A percentile compares a stretch with the other conserved stretches of the same genome.
Evolutionary conservation across 768 basidiomycete genomes (phyloP).

Genomic region (Tulasnella sp.): DNA sequence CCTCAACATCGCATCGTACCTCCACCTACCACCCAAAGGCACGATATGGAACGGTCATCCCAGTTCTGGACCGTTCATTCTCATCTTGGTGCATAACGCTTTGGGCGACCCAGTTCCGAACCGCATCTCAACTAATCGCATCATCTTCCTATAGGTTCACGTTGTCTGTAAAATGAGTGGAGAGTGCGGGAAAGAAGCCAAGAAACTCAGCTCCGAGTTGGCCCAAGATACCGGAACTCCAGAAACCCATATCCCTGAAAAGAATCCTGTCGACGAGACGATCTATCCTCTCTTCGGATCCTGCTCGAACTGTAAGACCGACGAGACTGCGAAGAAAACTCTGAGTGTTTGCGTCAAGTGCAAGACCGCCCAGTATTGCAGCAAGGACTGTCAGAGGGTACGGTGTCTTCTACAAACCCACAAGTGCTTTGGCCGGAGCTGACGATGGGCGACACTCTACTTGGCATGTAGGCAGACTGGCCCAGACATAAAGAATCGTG

Average conservation of each 20-base stretch:
- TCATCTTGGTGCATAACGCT: not conserved
- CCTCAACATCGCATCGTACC: not conserved
- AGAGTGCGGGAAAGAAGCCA: not conserved
- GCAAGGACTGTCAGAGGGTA: not conserved
- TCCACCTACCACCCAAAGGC: not conserved
- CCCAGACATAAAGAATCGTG: conserved; percentile 2
- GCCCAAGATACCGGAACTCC: not conserved
- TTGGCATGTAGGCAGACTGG: not conserved
- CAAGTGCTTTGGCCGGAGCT: not conserved
- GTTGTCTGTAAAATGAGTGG: not conserved
- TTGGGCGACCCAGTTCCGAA: not conserved
- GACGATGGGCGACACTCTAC: not conserved
- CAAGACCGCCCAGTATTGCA: not conserved
- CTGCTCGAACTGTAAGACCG: not conserved
- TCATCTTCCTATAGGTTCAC: not conserved
- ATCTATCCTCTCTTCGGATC: not conserved
- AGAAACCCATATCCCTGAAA: not conserved
- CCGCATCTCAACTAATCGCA: not conserved
- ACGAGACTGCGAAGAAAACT: not conserved
- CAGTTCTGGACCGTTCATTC: not conserved
- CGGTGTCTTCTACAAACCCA: not conserved
- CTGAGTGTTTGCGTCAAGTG: not conserved
- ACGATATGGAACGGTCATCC: not conserved
- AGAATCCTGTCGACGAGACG: not conserved
- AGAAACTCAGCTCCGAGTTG: not conserved